Evolutionary conservation across 257 asterid genomes (phyloP), one percentile per base, ranked within the genome.

Genomic region (Fraxinus americana): DNA sequence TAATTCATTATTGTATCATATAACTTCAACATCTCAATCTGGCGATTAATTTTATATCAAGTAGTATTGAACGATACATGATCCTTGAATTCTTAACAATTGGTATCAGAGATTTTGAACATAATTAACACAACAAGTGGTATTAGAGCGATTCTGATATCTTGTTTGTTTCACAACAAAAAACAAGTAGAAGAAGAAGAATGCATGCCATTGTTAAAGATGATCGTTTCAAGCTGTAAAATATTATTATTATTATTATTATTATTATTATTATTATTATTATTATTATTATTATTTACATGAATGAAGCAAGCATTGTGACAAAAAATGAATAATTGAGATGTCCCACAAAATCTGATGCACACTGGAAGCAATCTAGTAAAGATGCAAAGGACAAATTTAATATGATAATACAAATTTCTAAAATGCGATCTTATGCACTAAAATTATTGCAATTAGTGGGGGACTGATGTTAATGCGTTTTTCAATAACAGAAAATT

Each of bases 331-430:
- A 87, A 85, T 85, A 77, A 83, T 79, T 76, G 80, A 76, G 82
- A 77, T 82, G 91, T 48, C 97, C 97, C 94, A 91, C 92, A 82
- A 79, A 86, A 90, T 88, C 93, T 85, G 82, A 77, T 82, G 67
- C 87, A 88, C 87, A 77, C 88, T 78, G 87, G 74, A 82, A 83
- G 86, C 82, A 85, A 87, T 88, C 92, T 83, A 84, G 72, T 83
- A 85, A 90, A 90, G 89, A 87, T 82, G 79, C 86, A 84, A 88
- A 82, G 86, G 83, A 89, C 90, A 82, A 74, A 11, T 61, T 70
- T 65, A 79, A 32, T 43, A 83, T 72, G 72, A 68, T 74, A 75
- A 84, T 39, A 54, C 82, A 80, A 80, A 78, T 82, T 81, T 84
- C 87, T 68, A 78, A 78, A 85, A 73, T 83, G 85, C 84, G 65